Conservation (phyloP, 2,329 filamentous ascomycete species). For the Eutypa lata region DNA sequence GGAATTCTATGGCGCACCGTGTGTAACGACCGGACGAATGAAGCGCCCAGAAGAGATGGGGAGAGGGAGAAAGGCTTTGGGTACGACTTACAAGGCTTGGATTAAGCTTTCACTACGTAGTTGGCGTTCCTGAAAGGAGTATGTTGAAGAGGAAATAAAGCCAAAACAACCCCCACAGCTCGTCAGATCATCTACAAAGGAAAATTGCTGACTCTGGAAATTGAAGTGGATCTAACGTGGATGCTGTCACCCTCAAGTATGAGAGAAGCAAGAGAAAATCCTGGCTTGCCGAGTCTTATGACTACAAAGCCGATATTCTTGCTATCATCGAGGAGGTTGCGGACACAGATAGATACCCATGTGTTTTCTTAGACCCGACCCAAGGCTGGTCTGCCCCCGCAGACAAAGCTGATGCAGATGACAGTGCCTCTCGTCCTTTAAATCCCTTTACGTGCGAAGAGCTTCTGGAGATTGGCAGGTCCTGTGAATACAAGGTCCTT, state of each 20-base stretch:
- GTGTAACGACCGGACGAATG: slow-evolving; percentile 42
- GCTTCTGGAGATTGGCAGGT: slow-evolving; percentile 49
- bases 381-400: slow-evolving; percentile 29
- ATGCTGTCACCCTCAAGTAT: slow-evolving; percentile 27
- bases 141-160: too few relatives aligned
- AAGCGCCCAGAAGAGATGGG: too few relatives aligned
- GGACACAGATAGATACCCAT: slow-evolving; percentile 38
- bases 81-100: too few relatives aligned
- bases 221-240: slow-evolving; percentile 35
- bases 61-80: too few relatives aligned
- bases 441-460: slow-evolving; percentile 41
- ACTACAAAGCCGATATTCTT: slow-evolving; percentile 42
- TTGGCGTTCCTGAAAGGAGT: too few relatives aligned
- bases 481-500: slow-evolving; percentile 46
- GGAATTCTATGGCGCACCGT: slow-evolving; percentile 47
- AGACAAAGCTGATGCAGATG: slow-evolving; percentile 10
- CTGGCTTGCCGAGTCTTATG: slow-evolving; percentile 51
- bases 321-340: slow-evolving; percentile 35
- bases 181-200: too few relatives aligned
- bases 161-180: too few relatives aligned
- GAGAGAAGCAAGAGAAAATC: slow-evolving; percentile 38
- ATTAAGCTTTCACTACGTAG: too few relatives aligned
- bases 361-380: slow-evolving; percentile 49
- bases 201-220: too few relatives aligned
- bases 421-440: slow-evolving; percentile 20